These are phyloP conservation scores for Yamadazyma buinensis DNA, from an alignment of 1,139 yeast species.

Conservation along the genomic window DNA sequence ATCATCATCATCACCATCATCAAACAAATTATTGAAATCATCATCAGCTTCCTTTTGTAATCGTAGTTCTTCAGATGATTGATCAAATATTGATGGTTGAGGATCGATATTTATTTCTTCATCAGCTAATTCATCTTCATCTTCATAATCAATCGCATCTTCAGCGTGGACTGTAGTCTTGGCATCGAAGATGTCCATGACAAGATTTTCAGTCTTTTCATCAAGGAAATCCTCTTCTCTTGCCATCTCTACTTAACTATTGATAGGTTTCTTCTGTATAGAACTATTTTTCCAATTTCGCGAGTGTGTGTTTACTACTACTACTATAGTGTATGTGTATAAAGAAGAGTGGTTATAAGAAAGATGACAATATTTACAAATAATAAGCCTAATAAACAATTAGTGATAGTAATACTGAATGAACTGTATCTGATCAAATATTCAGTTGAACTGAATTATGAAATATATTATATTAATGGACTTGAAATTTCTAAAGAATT, in stretches of 20 bases:
- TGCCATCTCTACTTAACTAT: constrained; percentile 1
- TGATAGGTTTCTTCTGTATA: too few species aligned
- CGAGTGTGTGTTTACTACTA: background rate
- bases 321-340: background rate
- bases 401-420: constrained; percentile 2
- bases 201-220: constrained; percentile 30
- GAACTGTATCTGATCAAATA: constrained; percentile 1
- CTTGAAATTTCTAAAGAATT: background rate
- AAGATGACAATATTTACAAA: constrained; percentile 1
- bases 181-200: constrained; percentile 39
- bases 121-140: constrained; percentile 89
- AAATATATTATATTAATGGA: constrained; percentile 3
- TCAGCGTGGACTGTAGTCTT: constrained; percentile 66
- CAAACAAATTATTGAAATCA: constrained; percentile 51
- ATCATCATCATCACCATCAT: constrained; percentile 21
- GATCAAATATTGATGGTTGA: constrained; percentile 18
- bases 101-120: constrained; percentile 51
- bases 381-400: background rate
- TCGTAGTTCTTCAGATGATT: constrained; percentile 25
- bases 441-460: background rate
- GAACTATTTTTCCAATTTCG: too few species aligned
- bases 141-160: constrained; percentile 94
- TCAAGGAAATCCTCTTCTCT: constrained; percentile 6
- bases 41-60: constrained; percentile 37
- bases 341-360: background rate